These are phyloP conservation scores for Smittium mucronatum DNA, from an alignment of 371 early-diverging fungal species.

Conservation along the genomic window DNA sequence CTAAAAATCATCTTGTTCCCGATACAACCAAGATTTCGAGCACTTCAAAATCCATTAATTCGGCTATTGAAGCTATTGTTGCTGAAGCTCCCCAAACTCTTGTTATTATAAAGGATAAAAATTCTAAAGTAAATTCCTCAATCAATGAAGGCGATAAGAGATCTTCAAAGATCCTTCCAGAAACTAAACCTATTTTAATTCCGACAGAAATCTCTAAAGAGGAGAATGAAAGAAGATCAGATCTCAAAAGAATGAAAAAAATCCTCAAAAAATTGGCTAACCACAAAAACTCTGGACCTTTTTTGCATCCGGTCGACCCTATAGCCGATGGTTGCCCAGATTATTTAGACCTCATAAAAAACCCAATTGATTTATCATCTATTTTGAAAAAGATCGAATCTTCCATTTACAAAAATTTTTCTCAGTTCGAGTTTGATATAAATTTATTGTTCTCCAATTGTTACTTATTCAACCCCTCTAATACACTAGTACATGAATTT, in stretches of 20 bases:
- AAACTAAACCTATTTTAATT: not conserved
- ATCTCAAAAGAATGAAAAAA: conserved; percentile 34
- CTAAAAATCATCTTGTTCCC: too few relatives aligned
- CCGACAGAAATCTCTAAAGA: not conserved
- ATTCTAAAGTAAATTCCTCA: too few relatives aligned
- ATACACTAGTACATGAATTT: conserved; percentile 45
- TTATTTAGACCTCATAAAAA: conserved; percentile 70
- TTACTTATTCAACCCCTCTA: conserved; percentile 68
- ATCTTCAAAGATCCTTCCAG: too few relatives aligned
- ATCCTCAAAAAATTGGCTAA: conserved; percentile 41
- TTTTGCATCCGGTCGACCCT: conserved; percentile 53
- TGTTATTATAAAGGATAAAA: too few relatives aligned
- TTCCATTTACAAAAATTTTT: conserved; percentile 35
- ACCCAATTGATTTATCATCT: conserved; percentile 96
- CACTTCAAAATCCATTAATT: too few relatives aligned
- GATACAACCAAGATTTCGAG: too few relatives aligned
- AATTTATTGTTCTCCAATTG: conserved; percentile 76
- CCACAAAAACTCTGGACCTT: conserved; percentile 44
- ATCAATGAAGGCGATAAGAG: too few relatives aligned
- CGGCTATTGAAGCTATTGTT: too few relatives aligned
- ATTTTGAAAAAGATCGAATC: conserved; percentile 61
- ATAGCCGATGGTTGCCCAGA: conserved; percentile 52
- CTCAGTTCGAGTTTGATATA: conserved; percentile 56
- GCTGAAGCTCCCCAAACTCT: too few relatives aligned
- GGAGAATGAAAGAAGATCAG: conserved; percentile 7